phyloP scores from a whole-genome alignment of 305 asterid genomes.

The Rubia tinctorum region DNA sequence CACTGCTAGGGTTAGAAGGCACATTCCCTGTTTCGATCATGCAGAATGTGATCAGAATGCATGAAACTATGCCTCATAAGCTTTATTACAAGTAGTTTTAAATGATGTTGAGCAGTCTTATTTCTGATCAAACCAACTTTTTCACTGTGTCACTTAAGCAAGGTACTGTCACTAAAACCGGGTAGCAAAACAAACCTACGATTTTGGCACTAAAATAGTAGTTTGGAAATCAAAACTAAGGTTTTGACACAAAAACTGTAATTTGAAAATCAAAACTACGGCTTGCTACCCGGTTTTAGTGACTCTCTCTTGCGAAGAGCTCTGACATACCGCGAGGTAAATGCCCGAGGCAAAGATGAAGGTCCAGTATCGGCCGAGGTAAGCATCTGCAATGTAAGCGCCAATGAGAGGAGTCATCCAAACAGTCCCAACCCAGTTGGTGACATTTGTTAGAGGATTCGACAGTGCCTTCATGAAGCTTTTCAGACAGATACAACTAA shows the following conservation, averaged over 20 bases:
- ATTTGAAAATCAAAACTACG: no score
- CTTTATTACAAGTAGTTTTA: neutral
- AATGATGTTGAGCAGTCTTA: neutral
- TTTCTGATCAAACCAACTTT: no score
- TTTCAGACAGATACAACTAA: conserved; percentile 50
- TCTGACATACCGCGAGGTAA: conserved; percentile 41
- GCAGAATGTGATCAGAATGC: neutral
- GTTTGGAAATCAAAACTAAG: no score
- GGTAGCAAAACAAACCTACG: no score
- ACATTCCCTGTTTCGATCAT: conserved; percentile 48
- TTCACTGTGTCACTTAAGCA: no score
- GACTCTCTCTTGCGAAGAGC: neutral
- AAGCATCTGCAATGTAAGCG: conserved; percentile 70
- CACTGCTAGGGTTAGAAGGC: conserved; percentile 48
- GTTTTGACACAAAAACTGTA: no score
- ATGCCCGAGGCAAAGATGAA: conserved; percentile 55
- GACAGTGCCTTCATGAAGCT: conserved; percentile 77
- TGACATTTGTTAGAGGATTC: conserved; percentile 64
- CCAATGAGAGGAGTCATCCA: conserved; percentile 83
- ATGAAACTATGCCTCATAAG: neutral
- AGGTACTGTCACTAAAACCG: no score
- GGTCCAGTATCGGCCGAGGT: conserved; percentile 78
- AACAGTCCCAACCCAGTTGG: conserved; percentile 75
- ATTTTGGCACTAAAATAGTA: no score
- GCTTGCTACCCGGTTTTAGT: no score